phyloP scores from a whole-genome alignment of 305 asterid genomes.

The Coffea humblotiana region DNA sequence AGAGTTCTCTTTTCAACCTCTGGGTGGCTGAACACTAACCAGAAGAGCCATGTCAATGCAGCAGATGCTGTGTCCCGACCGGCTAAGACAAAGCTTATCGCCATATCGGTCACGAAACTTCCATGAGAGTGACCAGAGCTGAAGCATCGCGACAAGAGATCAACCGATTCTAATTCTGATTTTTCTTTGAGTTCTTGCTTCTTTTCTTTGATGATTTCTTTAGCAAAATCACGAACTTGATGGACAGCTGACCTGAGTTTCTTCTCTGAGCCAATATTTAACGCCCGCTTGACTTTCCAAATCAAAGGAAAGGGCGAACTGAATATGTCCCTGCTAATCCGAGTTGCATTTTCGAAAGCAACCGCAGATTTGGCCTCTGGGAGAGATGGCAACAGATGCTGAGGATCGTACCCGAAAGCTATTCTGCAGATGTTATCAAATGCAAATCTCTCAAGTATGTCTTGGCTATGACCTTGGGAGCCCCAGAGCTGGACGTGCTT shows the following conservation, averaged over 20 bases:
- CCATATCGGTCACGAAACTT: conserved; percentile 35
- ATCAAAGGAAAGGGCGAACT: conserved; percentile 19
- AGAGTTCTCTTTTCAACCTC: conserved; percentile 30
- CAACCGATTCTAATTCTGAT: conserved; percentile 19
- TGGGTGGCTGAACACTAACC: conserved; percentile 32
- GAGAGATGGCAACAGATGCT: conserved; percentile 19
- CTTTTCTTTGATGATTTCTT: conserved; percentile 22
- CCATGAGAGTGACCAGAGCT: conserved; percentile 21
- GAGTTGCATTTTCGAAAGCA: conserved; percentile 31
- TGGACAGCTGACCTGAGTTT: conserved; percentile 16
- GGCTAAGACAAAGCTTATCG: conserved; percentile 42
- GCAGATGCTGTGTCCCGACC: conserved; percentile 34
- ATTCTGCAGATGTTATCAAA: conserved; percentile 32
- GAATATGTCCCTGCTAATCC: conserved; percentile 19
- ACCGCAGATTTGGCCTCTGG: conserved; percentile 23
- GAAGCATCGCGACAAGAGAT: conserved; percentile 31
- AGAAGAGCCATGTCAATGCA: conserved; percentile 43
- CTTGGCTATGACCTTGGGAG: conserved; percentile 13
- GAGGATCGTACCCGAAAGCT: conserved; percentile 35
- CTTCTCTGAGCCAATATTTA: conserved; percentile 26
- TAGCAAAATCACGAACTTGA: conserved; percentile 20
- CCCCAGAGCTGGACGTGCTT: not conserved
- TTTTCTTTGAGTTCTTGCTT: conserved; percentile 12
- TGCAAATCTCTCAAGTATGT: conserved; percentile 28
- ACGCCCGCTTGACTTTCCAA: conserved; percentile 25